A percentile compares a stretch with the other conserved stretches of the same genome.
Evolutionary conservation across 768 basidiomycete species (phyloP).

Genomic region (Suillus brevipes): DNA sequence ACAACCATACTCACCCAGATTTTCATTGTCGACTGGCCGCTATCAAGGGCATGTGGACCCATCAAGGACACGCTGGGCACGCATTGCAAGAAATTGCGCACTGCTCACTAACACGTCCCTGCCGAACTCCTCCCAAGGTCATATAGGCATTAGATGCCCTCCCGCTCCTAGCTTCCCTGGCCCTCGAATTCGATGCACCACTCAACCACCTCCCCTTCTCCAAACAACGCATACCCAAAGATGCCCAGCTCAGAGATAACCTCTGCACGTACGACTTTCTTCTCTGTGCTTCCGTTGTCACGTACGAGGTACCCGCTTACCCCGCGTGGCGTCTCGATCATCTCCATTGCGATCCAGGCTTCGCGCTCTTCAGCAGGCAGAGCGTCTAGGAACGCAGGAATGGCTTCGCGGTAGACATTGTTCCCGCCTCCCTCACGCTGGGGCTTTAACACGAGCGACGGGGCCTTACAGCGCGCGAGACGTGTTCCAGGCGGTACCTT

Average conservation of each 20-base stretch:
- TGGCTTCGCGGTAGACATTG: conserved; percentile 86
- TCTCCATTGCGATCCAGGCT: conserved; percentile 95
- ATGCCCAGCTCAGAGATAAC: conserved; percentile 91
- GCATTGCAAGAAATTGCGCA: conserved; percentile 53
- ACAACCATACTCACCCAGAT: conserved; percentile 61
- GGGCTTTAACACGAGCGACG: conserved; percentile 84
- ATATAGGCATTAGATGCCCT: conserved; percentile 73
- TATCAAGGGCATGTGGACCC: conserved; percentile 57
- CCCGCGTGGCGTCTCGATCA: conserved; percentile 77
- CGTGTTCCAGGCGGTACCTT: conserved; percentile 23
- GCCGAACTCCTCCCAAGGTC: conserved; percentile 58
- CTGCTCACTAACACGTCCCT: conserved; percentile 61
- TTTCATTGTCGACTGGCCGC: conserved; percentile 67
- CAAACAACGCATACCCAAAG: conserved; percentile 87
- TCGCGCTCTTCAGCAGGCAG: conserved; percentile 62
- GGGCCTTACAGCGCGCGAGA: conserved; percentile 33
- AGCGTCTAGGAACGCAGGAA: conserved; percentile 70
- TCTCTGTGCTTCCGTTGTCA: not conserved
- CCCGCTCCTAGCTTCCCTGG: conserved; percentile 53
- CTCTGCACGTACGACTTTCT: conserved; percentile 52
- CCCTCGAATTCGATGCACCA: conserved; percentile 47
- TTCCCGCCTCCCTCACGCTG: conserved; percentile 99
- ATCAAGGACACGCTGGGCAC: conserved; percentile 64
- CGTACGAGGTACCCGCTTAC: conserved; percentile 75
- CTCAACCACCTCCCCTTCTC: conserved; percentile 42